These are phyloP conservation scores for Diaporthe batatas DNA, from an alignment of 2,329 filamentous ascomycete genomes.

Conservation along the genomic window DNA sequence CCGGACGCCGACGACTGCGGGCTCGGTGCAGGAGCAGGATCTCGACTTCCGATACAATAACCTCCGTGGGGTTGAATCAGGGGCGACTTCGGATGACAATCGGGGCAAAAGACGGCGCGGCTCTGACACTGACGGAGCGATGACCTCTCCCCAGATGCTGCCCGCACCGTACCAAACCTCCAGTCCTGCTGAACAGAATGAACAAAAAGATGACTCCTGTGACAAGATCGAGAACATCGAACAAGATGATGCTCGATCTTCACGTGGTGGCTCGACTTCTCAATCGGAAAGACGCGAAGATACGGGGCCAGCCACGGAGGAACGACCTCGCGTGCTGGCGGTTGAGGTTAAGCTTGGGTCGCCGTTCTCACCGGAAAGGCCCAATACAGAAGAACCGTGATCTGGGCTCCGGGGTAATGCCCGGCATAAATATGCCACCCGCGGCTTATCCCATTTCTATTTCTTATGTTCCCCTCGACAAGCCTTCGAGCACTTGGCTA, in stretches of 20 bases:
- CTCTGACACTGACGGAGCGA: neutral
- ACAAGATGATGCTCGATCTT: constrained; percentile 7
- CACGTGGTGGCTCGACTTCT: constrained; percentile 6
- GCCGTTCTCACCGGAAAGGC: constrained; percentile 36
- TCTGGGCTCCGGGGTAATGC: neutral
- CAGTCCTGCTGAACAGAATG: constrained; percentile 5
- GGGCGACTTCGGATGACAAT: constrained; percentile 14
- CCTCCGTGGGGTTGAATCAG: neutral
- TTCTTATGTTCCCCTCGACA: neutral
- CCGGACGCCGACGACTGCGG: constrained; percentile 48
- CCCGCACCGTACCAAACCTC: neutral
- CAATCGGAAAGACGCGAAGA: constrained; percentile 20
- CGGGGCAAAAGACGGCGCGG: neutral
- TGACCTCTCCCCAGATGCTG: neutral
- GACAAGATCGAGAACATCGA: constrained; percentile 18
- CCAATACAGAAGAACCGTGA: constrained; percentile 8
- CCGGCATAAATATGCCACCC: neutral
- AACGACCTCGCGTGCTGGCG: constrained; percentile 4
- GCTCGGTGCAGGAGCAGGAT: constrained; percentile 45
- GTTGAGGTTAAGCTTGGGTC: constrained; percentile 41
- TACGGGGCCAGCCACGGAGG: neutral
- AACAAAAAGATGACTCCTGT: neutral
- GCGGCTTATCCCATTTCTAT: neutral
- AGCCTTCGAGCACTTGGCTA: neutral
- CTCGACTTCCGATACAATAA: neutral